These are phyloP conservation scores for Trichaptum fuscoviolaceum DNA, from an alignment of 768 basidiomycete species.

Conservation along the genomic window DNA sequence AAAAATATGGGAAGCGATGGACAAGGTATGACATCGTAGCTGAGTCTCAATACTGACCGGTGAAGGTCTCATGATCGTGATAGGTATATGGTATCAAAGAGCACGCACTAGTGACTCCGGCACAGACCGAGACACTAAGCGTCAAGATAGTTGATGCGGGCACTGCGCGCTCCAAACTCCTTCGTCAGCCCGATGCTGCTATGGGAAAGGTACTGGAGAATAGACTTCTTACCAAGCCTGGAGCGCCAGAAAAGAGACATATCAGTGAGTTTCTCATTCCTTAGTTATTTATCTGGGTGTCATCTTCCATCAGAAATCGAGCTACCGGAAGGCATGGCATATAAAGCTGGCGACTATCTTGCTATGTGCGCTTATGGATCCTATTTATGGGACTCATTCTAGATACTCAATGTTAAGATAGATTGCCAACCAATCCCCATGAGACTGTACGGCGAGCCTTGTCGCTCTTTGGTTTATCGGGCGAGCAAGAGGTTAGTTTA, in stretches of 20 bases:
- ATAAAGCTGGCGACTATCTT: slow-evolving; percentile 43
- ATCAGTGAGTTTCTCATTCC: slow-evolving; percentile 27
- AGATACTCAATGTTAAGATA: slow-evolving; percentile 8
- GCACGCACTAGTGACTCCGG: not conserved
- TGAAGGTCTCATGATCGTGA: not conserved
- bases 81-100: not conserved
- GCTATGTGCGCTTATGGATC: slow-evolving; percentile 28
- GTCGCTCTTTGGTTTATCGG: slow-evolving; percentile 30
- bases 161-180: slow-evolving; percentile 27
- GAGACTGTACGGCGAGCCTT: slow-evolving; percentile 34
- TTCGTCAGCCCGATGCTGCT: slow-evolving; percentile 35
- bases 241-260: slow-evolving; percentile 36
- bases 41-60: not conserved
- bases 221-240: slow-evolving; percentile 31
- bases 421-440: slow-evolving; percentile 36
- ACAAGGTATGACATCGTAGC: slow-evolving; percentile 12
- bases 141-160: slow-evolving; percentile 28
- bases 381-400: not conserved
- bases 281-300: not conserved
- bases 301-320: slow-evolving; percentile 29
- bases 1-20: slow-evolving; percentile 31
- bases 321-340: slow-evolving; percentile 33
- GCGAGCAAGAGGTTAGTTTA: slow-evolving; percentile 31
- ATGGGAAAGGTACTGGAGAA: slow-evolving; percentile 37
- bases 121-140: slow-evolving; percentile 14